Conservation (phyloP, 352 stramenopile genomes). For the Pythium myriotylum region DNA sequence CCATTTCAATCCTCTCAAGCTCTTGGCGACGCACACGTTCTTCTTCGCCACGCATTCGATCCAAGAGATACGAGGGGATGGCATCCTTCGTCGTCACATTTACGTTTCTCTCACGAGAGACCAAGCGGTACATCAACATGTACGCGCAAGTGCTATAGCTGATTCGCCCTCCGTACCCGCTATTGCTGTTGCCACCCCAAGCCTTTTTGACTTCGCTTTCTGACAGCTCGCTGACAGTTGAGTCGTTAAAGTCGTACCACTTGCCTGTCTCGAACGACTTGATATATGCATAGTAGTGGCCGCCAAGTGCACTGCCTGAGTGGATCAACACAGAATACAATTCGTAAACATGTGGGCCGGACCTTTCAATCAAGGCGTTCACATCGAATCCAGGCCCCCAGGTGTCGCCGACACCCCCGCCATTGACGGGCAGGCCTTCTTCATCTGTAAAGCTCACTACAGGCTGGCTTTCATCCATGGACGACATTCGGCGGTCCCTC, state of each 20-base stretch:
- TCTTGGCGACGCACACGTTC: slow-evolving; percentile 56
- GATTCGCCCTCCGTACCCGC: slow-evolving; percentile 29
- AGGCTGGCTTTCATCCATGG: slow-evolving; percentile 76
- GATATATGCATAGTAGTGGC: slow-evolving; percentile 96
- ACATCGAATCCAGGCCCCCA: slow-evolving; percentile 74
- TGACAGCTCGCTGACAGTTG: slow-evolving; percentile 75
- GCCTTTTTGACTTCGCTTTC: slow-evolving; percentile 78
- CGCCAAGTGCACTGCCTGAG: slow-evolving; percentile 88
- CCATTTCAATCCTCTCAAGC: slow-evolving; percentile 67
- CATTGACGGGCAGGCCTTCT: slow-evolving; percentile 4
- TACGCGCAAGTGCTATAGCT: slow-evolving; percentile 88
- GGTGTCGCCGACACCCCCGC: slow-evolving; percentile 40
- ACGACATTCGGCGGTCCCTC: slow-evolving; percentile 55
- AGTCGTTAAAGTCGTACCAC: slow-evolving; percentile 92
- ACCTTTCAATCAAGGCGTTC: slow-evolving; percentile 58
- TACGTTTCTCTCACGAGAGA: slow-evolving; percentile 67
- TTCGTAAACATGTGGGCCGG: slow-evolving; percentile 85
- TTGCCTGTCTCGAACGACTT: slow-evolving; percentile 79
- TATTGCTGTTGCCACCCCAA: slow-evolving; percentile 57
- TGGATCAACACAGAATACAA: slow-evolving; percentile 94
- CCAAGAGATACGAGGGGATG: slow-evolving; percentile 70
- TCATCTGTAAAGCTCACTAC: slow-evolving; percentile 26
- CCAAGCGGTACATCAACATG: slow-evolving; percentile 91
- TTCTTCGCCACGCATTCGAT: slow-evolving; percentile 71
- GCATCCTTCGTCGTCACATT: slow-evolving; percentile 57